Conservation (phyloP, 768 basidiomycete species). For the Collybia sordida region DNA sequence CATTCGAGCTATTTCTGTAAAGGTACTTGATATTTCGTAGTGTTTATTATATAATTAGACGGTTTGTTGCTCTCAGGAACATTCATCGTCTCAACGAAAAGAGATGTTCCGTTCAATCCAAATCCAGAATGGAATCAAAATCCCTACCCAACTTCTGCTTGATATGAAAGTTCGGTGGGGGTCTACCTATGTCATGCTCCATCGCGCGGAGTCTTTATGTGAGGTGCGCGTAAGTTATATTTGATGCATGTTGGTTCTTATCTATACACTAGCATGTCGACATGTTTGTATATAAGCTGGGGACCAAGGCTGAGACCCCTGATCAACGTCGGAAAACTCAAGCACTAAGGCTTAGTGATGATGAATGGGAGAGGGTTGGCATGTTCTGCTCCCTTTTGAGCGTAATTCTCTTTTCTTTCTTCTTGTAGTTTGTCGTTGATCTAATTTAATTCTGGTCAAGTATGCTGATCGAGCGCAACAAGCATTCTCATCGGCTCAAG, state of each 20-base stretch:
- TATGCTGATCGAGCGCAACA: constrained; percentile 14
- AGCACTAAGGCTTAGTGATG: constrained; percentile 13
- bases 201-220: constrained; percentile 1
- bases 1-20: constrained; percentile 12
- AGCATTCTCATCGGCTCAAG: constrained; percentile 10
- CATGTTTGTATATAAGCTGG: no score
- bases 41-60: not conserved
- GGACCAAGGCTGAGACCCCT: no score
- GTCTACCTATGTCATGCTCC: constrained; percentile 17
- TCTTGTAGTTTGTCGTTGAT: no score
- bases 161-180: constrained; percentile 22
- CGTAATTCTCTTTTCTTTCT: constrained; percentile 11
- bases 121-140: not conserved
- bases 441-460: not conserved
- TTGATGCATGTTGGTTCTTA: no score
- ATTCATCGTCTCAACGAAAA: constrained; percentile 18
- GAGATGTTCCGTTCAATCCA: constrained; percentile 17
- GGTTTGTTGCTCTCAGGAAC: constrained; percentile 1
- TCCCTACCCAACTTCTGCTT: constrained; percentile 11
- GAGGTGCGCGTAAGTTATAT: not conserved
- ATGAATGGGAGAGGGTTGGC: constrained; percentile 24
- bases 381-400: constrained; percentile 16
- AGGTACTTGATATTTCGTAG: constrained; percentile 6
- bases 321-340: constrained; percentile 8
- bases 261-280: no score